A percentile compares a stretch with the other conserved stretches of the same genome.
These are phyloP conservation scores for Arabidopsis arenosa DNA, from an alignment of 345 rosid genomes.

Conservation along the genomic window DNA sequence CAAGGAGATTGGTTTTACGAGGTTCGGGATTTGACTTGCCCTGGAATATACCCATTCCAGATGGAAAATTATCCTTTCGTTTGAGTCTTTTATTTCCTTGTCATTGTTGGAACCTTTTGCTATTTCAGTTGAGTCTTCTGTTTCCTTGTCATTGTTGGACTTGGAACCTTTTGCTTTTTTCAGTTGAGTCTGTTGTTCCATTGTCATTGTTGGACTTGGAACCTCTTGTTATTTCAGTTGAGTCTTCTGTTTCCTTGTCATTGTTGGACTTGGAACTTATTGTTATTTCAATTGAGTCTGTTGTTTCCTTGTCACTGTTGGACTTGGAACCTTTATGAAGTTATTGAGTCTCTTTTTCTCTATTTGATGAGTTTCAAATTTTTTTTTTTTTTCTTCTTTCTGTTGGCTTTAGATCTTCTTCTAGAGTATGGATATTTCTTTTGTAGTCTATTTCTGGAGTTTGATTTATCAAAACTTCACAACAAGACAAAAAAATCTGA, in stretches of 20 bases:
- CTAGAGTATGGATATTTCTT: background rate
- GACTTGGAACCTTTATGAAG: background rate
- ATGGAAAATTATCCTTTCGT: conserved; percentile 1
- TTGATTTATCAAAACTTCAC: background rate
- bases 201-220: conserved; percentile 1
- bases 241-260: background rate
- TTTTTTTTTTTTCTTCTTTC: background rate
- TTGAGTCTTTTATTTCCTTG: conserved; percentile 6
- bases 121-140: background rate
- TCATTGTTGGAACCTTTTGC: background rate
- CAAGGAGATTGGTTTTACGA: conserved; percentile 16
- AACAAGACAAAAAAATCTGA: background rate
- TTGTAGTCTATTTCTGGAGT: background rate
- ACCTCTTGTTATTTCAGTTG: conserved; percentile 2
- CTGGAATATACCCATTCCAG: background rate
- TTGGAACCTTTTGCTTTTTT: background rate
- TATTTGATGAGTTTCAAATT: conserved; percentile 9
- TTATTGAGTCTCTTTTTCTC: conserved; percentile 20
- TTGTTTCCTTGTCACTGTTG: background rate
- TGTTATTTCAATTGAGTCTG: background rate
- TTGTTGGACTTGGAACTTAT: background rate
- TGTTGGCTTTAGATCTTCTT: background rate
- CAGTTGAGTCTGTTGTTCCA: conserved; percentile 11
- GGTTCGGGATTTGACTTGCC: conserved; percentile 91
- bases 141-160: background rate